Base-by-base conservation (phyloP, 768 basidiomycete genomes). In the Chalciporus chontae region DNA sequence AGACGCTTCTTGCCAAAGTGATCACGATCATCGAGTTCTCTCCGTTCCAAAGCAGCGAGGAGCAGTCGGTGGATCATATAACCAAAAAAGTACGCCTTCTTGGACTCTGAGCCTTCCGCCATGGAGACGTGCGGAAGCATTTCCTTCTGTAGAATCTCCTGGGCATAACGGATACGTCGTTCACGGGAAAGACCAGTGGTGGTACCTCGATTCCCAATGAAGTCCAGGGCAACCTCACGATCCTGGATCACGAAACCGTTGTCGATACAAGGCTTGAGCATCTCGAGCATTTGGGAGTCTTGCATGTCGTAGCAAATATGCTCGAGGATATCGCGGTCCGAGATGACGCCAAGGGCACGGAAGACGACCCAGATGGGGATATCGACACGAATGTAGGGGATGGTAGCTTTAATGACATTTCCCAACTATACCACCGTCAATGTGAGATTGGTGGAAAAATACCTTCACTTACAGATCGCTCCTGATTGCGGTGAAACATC, bases 361-460 rank as follows among this genome's bases (percentile, higher is more conserved):
- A 99, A 99, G 61, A 98, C 92, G 51, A 99, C 92, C 85, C 96
- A 96, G 57, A 99, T 92, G 2, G 96, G 96, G 64, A 99, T 93
- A 67, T 97, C 95, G 53, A 93, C 90, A 59, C 94, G 94, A 72
- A 97, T 97, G 70, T 99, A 98, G 0, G 96, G 96, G 42, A 99
- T 87, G 5, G 93, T 93, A 8, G 94, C 94, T 66, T 93, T 94
- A 78, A 99, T 96, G 56, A 94, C 88, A 65, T 89, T 92, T 32
- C 91, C 91, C 43, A 84, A 71, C 91, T 93, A 50, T 21, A 49
- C 41, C 40, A 43, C 43, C 9, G 19, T 49, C 40, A 61, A 43
- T 24, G 8, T 26, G 31, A 27, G 18, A 21, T 38, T 48, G 27
- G 5, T 31, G 21, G 6, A 42, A 15, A 45, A 21, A 26, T 34